These are phyloP conservation scores for Candida fluviatilis DNA, from an alignment of 805 yeast species.

Conservation along the genomic window DNA sequence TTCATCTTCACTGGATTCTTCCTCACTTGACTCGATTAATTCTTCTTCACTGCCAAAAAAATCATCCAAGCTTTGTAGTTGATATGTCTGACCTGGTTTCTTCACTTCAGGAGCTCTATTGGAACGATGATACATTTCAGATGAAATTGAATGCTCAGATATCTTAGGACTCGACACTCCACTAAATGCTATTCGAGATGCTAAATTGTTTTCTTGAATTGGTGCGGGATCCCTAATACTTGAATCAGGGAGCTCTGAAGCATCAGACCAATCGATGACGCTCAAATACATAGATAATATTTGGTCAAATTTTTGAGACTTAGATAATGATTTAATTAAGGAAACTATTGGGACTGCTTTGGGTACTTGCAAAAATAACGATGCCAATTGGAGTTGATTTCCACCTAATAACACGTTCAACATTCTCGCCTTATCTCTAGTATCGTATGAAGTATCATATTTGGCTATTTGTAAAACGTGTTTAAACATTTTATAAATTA, in stretches of 20 bases:
- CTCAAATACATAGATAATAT: conserved; percentile 17
- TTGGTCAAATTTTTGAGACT: conserved; percentile 9
- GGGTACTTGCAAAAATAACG: conserved; percentile 70
- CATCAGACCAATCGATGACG: conserved; percentile 46
- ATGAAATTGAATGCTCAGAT: conserved; percentile 22
- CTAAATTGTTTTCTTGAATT: conserved; percentile 13
- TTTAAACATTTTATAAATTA: conserved; percentile 50
- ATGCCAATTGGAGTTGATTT: conserved; percentile 54
- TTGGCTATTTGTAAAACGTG: conserved; percentile 60
- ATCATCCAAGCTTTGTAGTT: conserved; percentile 80
- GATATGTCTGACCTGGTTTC: conserved; percentile 35
- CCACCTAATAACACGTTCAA: conserved; percentile 52
- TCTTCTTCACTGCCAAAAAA: conserved; percentile 50
- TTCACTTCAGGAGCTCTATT: conserved; percentile 2
- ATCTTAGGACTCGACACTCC: conserved; percentile 15
- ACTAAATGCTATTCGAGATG: conserved; percentile 13
- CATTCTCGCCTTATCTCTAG: conserved; percentile 82
- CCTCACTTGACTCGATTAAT: conserved; percentile 13
- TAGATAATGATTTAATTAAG: conserved; percentile 6
- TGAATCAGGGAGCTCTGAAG: conserved; percentile 22
- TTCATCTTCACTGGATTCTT: conserved; percentile 11
- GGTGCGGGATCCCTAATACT: conserved; percentile 27
- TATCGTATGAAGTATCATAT: conserved; percentile 71
- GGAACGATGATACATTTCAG: conserved; percentile 11
- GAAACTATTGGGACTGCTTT: conserved; percentile 57